A percentile compares a stretch with the other conserved stretches of the same genome.
Evolutionary conservation across 2,329 filamentous ascomycete species (phyloP).

Genomic region (Phialemonium atrogriseum): DNA sequence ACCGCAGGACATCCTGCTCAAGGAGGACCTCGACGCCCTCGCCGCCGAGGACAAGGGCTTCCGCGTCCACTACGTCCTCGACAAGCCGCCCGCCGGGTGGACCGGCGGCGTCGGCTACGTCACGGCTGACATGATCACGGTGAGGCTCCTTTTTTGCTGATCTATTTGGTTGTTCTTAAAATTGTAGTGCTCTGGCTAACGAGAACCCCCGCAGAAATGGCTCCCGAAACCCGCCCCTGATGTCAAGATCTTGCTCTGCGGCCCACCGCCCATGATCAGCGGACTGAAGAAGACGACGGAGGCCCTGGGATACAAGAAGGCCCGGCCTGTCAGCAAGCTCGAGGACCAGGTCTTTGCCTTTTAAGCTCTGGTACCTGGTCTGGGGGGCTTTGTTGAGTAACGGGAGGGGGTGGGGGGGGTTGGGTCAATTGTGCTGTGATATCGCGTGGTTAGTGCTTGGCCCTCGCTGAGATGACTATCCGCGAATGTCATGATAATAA

Average conservation of each 20-base stretch:
- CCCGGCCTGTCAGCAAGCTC: conserved; percentile 91
- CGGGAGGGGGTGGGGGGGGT: no score
- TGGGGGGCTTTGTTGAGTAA: no score
- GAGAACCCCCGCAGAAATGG: conserved; percentile 51
- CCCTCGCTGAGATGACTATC: neutral
- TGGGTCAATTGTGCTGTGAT: neutral
- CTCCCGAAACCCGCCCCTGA: conserved; percentile 77
- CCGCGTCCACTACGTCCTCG: conserved; percentile 88
- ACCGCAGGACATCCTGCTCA: conserved; percentile 82
- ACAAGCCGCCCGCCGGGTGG: conserved; percentile 91
- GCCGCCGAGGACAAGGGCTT: conserved; percentile 71
- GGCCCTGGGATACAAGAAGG: conserved; percentile 83
- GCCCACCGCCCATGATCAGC: conserved; percentile 92
- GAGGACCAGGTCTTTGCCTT: conserved; percentile 98
- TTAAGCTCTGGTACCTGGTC: conserved; percentile 33
- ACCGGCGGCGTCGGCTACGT: conserved; percentile 90
- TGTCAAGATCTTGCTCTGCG: conserved; percentile 90
- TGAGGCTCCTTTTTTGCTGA: conserved; percentile 18
- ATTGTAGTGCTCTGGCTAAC: conserved; percentile 15
- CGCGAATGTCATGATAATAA: no score
- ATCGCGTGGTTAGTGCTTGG: neutral
- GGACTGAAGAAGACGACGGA: conserved; percentile 96
- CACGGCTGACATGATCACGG: conserved; percentile 87
- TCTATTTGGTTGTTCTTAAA: no score
- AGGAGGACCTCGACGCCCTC: conserved; percentile 80